phyloP scores from a whole-genome alignment of 2,329 filamentous ascomycete species.

The Geosmithia flava region DNA sequence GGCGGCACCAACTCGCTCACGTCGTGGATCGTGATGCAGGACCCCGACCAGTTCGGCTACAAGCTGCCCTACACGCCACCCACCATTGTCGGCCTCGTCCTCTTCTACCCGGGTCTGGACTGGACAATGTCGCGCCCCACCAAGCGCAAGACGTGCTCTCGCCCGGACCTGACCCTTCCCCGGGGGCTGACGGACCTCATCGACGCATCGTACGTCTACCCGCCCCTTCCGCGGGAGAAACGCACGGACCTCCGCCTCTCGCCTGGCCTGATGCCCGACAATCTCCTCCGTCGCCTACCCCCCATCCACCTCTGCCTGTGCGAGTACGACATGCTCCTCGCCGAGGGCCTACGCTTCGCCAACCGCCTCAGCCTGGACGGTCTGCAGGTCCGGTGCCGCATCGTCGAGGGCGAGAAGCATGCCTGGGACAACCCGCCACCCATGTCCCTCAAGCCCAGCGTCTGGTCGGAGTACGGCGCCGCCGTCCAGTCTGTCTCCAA shows the following conservation, averaged over 20 bases:
- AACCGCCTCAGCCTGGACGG: slow-evolving; percentile 33
- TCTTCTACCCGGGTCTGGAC: slow-evolving; percentile 53
- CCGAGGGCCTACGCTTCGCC: slow-evolving; percentile 48
- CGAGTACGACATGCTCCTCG: slow-evolving; percentile 53
- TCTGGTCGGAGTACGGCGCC: slow-evolving; percentile 31
- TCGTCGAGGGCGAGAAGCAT: slow-evolving; percentile 32
- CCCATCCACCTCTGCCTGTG: slow-evolving; percentile 48
- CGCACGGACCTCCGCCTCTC: slow-evolving; percentile 43
- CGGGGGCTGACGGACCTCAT: slow-evolving; percentile 48
- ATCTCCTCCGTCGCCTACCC: slow-evolving; percentile 36
- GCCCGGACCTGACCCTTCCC: slow-evolving; percentile 46
- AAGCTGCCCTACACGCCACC: slow-evolving; percentile 23
- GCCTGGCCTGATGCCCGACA: slow-evolving; percentile 42
- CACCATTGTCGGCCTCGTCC: slow-evolving; percentile 35
- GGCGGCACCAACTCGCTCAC: slow-evolving; percentile 44
- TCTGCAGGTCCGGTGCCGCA: slow-evolving; percentile 22
- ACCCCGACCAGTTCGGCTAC: slow-evolving; percentile 26
- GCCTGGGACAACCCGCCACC: slow-evolving; percentile 36
- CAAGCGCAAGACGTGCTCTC: slow-evolving; percentile 39
- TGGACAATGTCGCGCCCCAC: slow-evolving; percentile 43
- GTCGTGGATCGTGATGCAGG: slow-evolving; percentile 30
- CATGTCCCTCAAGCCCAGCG: slow-evolving; percentile 28
- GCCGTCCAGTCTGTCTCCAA: slow-evolving; percentile 25
- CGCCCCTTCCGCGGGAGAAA: slow-evolving; percentile 28
- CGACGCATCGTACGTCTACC: slow-evolving; percentile 48